Evolutionary conservation across 2,329 filamentous ascomycete species (phyloP).

Genomic region (Pestalotiopsis sp.): DNA sequence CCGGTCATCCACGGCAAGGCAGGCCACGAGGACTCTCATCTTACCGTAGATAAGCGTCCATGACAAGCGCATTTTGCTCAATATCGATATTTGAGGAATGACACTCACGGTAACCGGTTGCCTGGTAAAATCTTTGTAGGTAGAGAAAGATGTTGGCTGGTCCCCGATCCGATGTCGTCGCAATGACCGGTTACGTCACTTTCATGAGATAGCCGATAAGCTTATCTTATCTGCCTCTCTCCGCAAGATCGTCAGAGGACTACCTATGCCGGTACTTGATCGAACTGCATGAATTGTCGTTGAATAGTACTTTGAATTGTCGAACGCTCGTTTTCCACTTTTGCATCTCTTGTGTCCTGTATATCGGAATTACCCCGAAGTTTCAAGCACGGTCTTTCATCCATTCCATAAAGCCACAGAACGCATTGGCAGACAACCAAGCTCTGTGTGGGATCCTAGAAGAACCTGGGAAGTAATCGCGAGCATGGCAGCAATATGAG

Average conservation of each 20-base stretch:
- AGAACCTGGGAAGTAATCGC: too few species aligned
- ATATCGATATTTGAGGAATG: not conserved
- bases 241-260: not conserved
- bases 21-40: not conserved
- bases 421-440: too few species aligned
- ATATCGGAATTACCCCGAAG: too few species aligned
- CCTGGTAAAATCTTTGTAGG: not conserved
- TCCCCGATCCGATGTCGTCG: not conserved
- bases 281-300: too few species aligned
- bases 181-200: not conserved
- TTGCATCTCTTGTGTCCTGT: too few species aligned
- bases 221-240: not conserved
- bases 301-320: too few species aligned
- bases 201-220: not conserved
- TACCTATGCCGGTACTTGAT: too few species aligned
- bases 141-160: not conserved
- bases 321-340: too few species aligned
- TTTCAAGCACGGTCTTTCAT: too few species aligned
- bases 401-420: too few species aligned
- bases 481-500: too few species aligned
- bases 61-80: not conserved
- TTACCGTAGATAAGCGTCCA: conserved; percentile 1
- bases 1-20: not conserved
- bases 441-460: too few species aligned
- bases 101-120: not conserved